phyloP scores from a whole-genome alignment of 257 asterid genomes.

The Coffea canephora region DNA sequence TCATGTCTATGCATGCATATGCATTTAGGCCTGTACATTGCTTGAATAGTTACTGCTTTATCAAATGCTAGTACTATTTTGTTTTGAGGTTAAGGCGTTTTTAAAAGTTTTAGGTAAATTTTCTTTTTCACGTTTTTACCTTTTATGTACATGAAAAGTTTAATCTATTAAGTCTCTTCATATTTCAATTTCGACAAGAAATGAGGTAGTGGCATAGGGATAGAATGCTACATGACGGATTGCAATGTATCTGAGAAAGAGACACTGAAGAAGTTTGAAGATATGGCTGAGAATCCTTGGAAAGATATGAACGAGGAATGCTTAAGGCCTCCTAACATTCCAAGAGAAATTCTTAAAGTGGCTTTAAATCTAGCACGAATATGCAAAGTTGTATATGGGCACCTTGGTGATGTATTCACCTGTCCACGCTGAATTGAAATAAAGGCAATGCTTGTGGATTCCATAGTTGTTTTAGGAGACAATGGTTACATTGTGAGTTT shows the following conservation, averaged over 20 bases:
- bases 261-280: conserved; percentile 29
- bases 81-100: too few species aligned
- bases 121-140: too few species aligned
- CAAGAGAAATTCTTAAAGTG: conserved; percentile 18
- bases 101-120: too few species aligned
- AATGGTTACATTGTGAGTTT: too few species aligned
- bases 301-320: conserved; percentile 45
- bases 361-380: conserved; percentile 33
- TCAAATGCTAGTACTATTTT: too few species aligned
- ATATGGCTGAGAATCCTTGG: conserved; percentile 42
- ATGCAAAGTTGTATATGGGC: conserved; percentile 37
- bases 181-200: conserved; percentile 37
- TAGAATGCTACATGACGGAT: conserved; percentile 48
- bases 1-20: too few species aligned
- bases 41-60: too few species aligned
- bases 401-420: conserved; percentile 43
- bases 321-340: conserved; percentile 14
- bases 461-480: background rate
- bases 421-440: conserved; percentile 30
- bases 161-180: too few species aligned
- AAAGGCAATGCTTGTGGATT: conserved; percentile 24
- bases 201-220: conserved; percentile 36
- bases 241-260: conserved; percentile 27
- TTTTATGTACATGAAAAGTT: too few species aligned
- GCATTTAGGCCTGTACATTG: too few species aligned